Evolutionary conservation across 2,329 filamentous ascomycete species (phyloP).

Genomic region (Apiospora pterosperma): DNA sequence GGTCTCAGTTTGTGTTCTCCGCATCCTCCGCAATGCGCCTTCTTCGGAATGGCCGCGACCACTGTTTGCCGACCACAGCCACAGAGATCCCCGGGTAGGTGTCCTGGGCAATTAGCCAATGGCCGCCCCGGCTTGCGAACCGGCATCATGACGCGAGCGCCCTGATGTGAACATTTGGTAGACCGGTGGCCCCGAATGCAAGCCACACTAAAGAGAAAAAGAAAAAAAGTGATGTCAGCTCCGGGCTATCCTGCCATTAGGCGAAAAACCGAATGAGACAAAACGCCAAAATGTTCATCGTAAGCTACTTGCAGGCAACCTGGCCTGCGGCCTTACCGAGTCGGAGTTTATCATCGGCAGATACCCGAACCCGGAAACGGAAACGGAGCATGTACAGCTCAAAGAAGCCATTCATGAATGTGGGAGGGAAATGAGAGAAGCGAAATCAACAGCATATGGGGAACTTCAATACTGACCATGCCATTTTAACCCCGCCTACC

Average conservation of each 20-base stretch:
- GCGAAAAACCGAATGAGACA: background rate
- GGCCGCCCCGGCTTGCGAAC: constrained; percentile 71
- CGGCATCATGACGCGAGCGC: constrained; percentile 65
- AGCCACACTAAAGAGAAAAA: constrained; percentile 66
- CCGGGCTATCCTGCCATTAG: background rate
- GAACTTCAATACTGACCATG: constrained; percentile 56
- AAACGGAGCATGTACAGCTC: background rate
- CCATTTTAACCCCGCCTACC: constrained; percentile 70
- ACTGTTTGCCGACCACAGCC: background rate
- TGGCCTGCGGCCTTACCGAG: background rate
- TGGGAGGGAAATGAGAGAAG: background rate
- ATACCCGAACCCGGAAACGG: background rate
- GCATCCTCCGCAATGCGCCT: background rate
- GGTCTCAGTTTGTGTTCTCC: constrained; percentile 45
- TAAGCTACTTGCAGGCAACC: background rate
- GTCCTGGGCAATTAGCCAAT: constrained; percentile 59
- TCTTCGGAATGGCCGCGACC: background rate
- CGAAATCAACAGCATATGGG: background rate
- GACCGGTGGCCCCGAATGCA: constrained; percentile 75
- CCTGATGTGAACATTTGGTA: constrained; percentile 68
- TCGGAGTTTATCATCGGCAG: background rate
- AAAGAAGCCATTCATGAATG: background rate
- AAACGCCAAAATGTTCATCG: background rate
- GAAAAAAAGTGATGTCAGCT: constrained; percentile 9
- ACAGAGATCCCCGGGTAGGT: background rate